phyloP scores from a whole-genome alignment of 1,284 basidiomycete genomes.

The Rhodotorula sp. region DNA sequence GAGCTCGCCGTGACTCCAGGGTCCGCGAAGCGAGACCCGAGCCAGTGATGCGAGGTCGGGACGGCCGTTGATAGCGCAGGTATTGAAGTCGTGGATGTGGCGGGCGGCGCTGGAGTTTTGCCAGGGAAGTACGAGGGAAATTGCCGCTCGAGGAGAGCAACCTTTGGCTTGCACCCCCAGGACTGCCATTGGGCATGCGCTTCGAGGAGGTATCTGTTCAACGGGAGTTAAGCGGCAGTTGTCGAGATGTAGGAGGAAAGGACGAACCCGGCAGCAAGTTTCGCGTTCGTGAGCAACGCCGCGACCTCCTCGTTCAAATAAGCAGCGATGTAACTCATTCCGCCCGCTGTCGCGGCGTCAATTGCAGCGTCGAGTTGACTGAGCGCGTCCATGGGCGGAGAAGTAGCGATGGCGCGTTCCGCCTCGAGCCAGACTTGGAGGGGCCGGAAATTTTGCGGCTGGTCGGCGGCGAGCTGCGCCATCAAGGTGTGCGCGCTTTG shows the following conservation, averaged over 20 bases:
- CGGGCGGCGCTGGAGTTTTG: neutral
- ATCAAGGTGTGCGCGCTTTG: neutral
- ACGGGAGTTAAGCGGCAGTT: neutral
- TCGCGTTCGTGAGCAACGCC: slow-evolving; percentile 5
- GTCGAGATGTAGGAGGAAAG: accelerated
- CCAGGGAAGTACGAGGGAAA: slow-evolving; percentile 19
- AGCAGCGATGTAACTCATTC: slow-evolving; percentile 16
- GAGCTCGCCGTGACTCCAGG: neutral
- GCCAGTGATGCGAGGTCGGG: no score
- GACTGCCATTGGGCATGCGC: slow-evolving; percentile 24
- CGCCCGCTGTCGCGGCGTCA: slow-evolving; percentile 4
- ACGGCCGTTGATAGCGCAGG: neutral
- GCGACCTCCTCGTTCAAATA: slow-evolving; percentile 37
- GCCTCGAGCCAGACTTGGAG: slow-evolving; percentile 36
- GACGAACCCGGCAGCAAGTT: slow-evolving; percentile 23
- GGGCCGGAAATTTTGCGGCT: slow-evolving; percentile 24
- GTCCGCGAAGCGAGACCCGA: neutral
- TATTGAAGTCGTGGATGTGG: neutral
- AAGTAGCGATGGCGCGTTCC: slow-evolving; percentile 4
- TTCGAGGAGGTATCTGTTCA: slow-evolving; percentile 29
- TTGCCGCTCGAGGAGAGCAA: slow-evolving; percentile 2
- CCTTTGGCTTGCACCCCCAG: slow-evolving; percentile 35
- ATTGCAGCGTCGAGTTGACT: slow-evolving; percentile 26
- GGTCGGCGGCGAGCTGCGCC: slow-evolving; percentile 13
- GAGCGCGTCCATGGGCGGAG: slow-evolving; percentile 2